Evolutionary conservation across 495 filamentous ascomycete genomes (phyloP).

Genomic region (Penicillium nucicola): DNA sequence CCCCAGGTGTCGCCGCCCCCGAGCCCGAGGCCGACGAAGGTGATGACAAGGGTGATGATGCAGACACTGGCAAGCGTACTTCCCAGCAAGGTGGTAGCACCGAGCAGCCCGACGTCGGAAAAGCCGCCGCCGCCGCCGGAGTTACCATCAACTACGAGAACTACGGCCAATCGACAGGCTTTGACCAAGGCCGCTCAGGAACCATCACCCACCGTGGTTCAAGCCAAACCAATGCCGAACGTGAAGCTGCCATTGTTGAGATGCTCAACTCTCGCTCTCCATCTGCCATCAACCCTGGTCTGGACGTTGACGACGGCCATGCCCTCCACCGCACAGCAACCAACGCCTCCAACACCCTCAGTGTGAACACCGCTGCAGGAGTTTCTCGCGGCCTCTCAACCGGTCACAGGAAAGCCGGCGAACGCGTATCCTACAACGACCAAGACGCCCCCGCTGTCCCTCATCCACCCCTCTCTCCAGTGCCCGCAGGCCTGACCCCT

Average conservation of each 20-base stretch:
- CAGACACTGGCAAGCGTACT: constrained; percentile 5
- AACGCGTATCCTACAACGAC: constrained; percentile 13
- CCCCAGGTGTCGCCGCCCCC: constrained; percentile 68
- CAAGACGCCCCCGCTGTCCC: neutral
- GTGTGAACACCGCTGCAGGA: constrained; percentile 15
- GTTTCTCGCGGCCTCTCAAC: constrained; percentile 38
- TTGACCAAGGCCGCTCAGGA: constrained; percentile 31
- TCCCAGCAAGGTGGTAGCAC: constrained; percentile 5
- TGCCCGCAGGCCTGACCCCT: constrained; percentile 20
- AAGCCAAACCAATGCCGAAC: constrained; percentile 20
- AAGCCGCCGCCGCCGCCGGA: constrained; percentile 11
- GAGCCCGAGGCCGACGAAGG: constrained; percentile 59
- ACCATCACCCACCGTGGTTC: constrained; percentile 32
- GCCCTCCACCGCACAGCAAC: constrained; percentile 30
- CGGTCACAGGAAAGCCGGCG: constrained; percentile 38
- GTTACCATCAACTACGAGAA: constrained; percentile 21
- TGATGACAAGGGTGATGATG: constrained; percentile 47
- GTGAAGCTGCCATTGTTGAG: constrained; percentile 42
- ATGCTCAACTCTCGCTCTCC: constrained; percentile 42
- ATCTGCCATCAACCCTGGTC: constrained; percentile 31
- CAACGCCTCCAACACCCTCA: constrained; percentile 23
- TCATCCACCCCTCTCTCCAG: constrained; percentile 18
- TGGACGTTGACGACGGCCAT: constrained; percentile 22
- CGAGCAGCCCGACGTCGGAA: constrained; percentile 6
- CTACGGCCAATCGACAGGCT: constrained; percentile 32